These are phyloP conservation scores for Usnea hakonensis DNA, from an alignment of 495 filamentous ascomycete species.

Conservation along the genomic window DNA sequence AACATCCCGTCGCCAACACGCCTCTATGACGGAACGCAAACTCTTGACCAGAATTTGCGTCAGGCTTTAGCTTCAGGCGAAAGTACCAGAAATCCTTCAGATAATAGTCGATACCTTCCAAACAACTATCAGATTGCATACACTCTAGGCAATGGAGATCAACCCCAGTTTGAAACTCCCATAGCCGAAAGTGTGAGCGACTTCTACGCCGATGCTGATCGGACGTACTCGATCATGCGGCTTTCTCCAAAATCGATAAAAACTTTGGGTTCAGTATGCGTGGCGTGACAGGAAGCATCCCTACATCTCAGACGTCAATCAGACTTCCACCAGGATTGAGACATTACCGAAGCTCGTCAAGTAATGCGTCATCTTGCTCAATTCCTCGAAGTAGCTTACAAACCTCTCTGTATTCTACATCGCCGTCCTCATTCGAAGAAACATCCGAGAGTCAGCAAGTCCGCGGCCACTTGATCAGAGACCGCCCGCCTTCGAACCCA, in stretches of 20 bases:
- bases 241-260: not conserved
- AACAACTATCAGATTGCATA: not conserved
- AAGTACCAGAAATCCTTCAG: too few species aligned
- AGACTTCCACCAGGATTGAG: not conserved
- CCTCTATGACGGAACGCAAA: not conserved
- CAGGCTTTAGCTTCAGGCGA: not conserved
- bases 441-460: too few species aligned
- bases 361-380: not conserved
- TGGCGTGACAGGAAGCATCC: not conserved
- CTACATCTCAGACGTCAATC: not conserved
- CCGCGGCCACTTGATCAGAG: not conserved
- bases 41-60: not conserved
- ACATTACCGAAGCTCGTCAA: not conserved
- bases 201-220: not conserved
- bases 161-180: not conserved
- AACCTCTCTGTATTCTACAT: not conserved
- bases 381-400: not conserved
- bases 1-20: not conserved
- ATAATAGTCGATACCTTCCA: not conserved
- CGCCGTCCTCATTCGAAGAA: not conserved
- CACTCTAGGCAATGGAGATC: not conserved
- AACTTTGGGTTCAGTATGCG: not conserved
- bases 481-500: not conserved
- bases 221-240: not conserved
- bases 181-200: not conserved